A percentile compares a stretch with the other conserved stretches of the same genome.
Conservation (phyloP, 192 early-diverging fungal species). For the Thamnidium elegans region DNA sequence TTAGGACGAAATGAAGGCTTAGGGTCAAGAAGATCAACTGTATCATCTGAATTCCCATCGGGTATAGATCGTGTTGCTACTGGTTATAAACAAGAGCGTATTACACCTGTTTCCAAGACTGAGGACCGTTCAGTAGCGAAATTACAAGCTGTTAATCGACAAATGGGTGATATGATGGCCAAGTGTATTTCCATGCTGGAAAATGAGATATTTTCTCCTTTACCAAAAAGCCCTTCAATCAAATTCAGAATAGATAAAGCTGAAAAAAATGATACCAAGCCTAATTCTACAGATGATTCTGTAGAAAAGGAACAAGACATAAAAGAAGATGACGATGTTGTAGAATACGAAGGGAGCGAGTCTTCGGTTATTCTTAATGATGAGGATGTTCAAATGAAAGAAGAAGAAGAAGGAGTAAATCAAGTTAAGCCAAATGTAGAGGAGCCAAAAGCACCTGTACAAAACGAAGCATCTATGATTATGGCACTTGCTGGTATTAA, state of each 20-base stretch:
- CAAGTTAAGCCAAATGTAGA: not conserved
- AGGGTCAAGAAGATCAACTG: conserved; percentile 15
- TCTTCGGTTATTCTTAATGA: not conserved
- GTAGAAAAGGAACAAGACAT: not conserved
- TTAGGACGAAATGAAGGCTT: conserved; percentile 10
- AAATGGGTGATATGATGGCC: conserved; percentile 35
- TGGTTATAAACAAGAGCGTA: conserved; percentile 25
- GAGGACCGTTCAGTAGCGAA: not conserved
- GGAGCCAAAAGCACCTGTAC: conserved; percentile 4
- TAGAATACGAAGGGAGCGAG: not conserved
- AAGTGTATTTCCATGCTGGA: conserved; percentile 47
- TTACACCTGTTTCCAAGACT: not conserved
- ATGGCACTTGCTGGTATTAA: conserved; percentile 49
- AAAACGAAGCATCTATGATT: conserved; percentile 38
- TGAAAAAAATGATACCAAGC: conserved; percentile 12
- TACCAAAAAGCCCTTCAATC: conserved; percentile 2
- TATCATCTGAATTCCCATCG: conserved; percentile 32
- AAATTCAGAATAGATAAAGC: conserved; percentile 1
- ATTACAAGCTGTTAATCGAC: conserved; percentile 24
- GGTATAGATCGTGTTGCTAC: conserved; percentile 38
- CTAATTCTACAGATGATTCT: not conserved
- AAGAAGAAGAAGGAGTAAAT: not conserved
- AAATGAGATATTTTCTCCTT: conserved; percentile 33
- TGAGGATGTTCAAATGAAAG: not conserved
- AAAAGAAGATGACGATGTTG: not conserved